Conservation (phyloP, 2,329 filamentous ascomycete genomes). For the Colletotrichum chrysophilum region DNA sequence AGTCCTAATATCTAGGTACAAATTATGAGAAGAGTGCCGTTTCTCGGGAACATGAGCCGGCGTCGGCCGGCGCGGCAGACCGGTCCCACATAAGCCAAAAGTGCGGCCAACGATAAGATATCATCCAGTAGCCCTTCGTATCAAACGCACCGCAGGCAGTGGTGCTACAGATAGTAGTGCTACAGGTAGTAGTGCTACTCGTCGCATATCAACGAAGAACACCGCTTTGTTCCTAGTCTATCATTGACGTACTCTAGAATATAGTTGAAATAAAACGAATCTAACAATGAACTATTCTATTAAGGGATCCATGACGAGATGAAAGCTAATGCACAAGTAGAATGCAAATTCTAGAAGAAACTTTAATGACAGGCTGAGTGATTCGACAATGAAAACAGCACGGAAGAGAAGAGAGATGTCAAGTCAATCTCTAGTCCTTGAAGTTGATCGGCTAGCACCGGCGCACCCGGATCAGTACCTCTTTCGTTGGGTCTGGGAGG, state of each 20-base stretch:
- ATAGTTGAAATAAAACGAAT: not conserved
- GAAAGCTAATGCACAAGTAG: not conserved
- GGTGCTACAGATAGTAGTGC: not conserved
- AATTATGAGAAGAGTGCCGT: not conserved
- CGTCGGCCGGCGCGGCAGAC: not conserved
- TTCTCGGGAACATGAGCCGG: not conserved
- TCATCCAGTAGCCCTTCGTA: not conserved
- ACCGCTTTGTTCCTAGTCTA: not conserved
- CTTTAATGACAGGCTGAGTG: not conserved
- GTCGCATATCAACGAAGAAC: not conserved
- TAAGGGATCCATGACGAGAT: not conserved
- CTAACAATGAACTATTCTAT: not conserved
- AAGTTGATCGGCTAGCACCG: conserved; percentile 11
- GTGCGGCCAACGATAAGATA: not conserved
- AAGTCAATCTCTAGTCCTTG: not conserved
- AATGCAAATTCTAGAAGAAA: not conserved
- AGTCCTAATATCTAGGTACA: not conserved
- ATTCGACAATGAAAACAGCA: not conserved
- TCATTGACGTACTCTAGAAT: not conserved
- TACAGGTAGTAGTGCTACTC: not conserved
- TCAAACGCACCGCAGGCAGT: not conserved
- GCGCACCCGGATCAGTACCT: not conserved
- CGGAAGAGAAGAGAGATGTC: not conserved
- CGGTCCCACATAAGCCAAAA: not conserved
- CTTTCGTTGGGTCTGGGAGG: not conserved